Evolutionary conservation across 176 grass and related monocot genomes (phyloP), one percentile per base, ranked within the genome.

Genomic region (Carex scoparia): DNA sequence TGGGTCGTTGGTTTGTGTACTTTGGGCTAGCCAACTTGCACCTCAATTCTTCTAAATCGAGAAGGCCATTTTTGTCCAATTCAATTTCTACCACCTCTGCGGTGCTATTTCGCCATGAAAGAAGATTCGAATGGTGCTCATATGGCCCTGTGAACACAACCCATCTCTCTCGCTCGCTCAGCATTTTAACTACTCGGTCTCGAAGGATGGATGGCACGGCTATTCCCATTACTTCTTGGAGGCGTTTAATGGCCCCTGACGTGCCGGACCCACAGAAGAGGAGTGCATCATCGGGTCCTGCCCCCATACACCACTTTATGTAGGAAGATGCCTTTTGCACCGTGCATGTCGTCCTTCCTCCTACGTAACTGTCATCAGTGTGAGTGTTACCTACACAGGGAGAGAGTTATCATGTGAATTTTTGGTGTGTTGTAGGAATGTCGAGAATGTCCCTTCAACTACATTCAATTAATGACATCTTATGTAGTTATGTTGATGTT

Each of bases 111-210:
- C 92, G 84, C 95, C 95, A 97, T 2, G 92, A 94, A 2, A 97
- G 87, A 70, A 94, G 90, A 87, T 94, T 97, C 19, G 89, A 97
- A 79, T 97, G 94, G 87, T 97, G 92, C 79, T 94, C 92, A 59
- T 91, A 97, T 0, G 92, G 94, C 9, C 92, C 91, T 0, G 92
- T 88, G 79, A 97, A 97, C 7, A 94, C 90, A 2, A 97, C 89
- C 92, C 95, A 97, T 18, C 89, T 80, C 69, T 97, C 92, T 69
- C 89, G 85, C n/a, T 42, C 9, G 1, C 64, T 72, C 6, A 97
- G 84, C 67, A 84, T 38, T 37, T n/a, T 2, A 5, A 75, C 51
- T 0, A 97, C 59, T 9, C 87, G 71, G 3, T 27, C 76, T 14
- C 85, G 88, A 42, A 88, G 56, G 81, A 79, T 80, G 2, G 91